These are phyloP conservation scores for Tylopilus subfusipes DNA, from an alignment of 768 basidiomycete genomes.

Conservation along the genomic window DNA sequence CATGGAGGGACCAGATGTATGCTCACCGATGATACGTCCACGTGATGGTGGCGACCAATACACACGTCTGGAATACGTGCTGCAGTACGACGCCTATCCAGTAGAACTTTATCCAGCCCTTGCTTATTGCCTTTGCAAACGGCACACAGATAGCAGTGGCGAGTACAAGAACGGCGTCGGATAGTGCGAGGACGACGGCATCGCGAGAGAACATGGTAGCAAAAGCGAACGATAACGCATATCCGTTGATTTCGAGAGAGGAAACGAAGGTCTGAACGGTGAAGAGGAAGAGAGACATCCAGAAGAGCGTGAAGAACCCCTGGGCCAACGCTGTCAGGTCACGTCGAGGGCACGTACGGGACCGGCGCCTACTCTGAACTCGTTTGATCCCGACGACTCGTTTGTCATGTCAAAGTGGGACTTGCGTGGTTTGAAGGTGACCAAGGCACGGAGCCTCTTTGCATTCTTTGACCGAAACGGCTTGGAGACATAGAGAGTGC, in stretches of 20 bases:
- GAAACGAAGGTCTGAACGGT: constrained; percentile 73
- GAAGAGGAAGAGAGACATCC: constrained; percentile 84
- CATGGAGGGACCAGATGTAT: background rate
- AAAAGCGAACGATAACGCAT: constrained; percentile 74
- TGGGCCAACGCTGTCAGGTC: constrained; percentile 26
- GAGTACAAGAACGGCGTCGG: constrained; percentile 77
- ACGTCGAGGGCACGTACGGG: constrained; percentile 1
- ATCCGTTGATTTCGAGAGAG: constrained; percentile 74
- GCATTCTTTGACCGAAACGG: constrained; percentile 70
- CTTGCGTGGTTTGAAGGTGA: constrained; percentile 84
- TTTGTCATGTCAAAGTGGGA: constrained; percentile 85
- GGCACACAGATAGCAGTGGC: constrained; percentile 77
- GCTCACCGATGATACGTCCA: constrained; percentile 87
- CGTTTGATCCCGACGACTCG: constrained; percentile 67
- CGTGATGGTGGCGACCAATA: constrained; percentile 69
- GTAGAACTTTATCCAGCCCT: constrained; percentile 80
- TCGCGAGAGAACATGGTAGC: constrained; percentile 86
- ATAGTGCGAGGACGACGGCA: constrained; percentile 74
- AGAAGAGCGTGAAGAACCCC: constrained; percentile 96
- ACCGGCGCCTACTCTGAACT: constrained; percentile 61
- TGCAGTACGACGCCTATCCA: constrained; percentile 76
- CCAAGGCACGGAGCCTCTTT: constrained; percentile 75
- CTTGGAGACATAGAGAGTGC: constrained; percentile 71
- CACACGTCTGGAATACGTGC: constrained; percentile 70
- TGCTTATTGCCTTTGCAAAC: constrained; percentile 72